Evolutionary conservation across 2,329 filamentous ascomycete genomes (phyloP), one percentile per base, ranked within the genome.

Genomic region (Geosmithia putterillii): DNA sequence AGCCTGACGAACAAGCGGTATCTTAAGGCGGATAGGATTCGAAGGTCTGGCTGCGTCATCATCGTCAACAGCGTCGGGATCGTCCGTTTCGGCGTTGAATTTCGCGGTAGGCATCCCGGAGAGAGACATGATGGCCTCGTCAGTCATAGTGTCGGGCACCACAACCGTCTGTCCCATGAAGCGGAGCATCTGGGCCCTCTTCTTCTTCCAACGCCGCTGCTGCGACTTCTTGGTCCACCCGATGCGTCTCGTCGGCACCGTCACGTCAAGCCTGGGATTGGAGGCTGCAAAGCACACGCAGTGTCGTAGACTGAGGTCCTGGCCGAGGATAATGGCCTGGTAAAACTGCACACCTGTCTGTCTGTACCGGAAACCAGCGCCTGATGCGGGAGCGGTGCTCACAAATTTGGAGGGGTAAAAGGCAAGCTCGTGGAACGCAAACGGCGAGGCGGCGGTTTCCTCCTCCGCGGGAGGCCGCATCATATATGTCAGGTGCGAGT

Each of bases 281-380:
- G 46, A 47, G 10, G 47, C 49, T 4, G 57, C 57, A 5, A 54
- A 51, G 39, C 55, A 59, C 43, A 58, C 61, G 44, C 62, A 64
- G 42, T 66, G 68, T 32, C 57, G 55, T 15, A 77, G 47, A 35
- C 63, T 60, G 35, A 73, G 55, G 45, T 73, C 59, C 20, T 58
- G 55, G 5, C 55, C 61, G 2, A 76, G 49, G 10, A 61, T 55
- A 42, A 61, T 64, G 14, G 72, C 48, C 46, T 76, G 71, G 43
- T 67, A 73, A 48, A 74, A 72, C 18, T 58, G 57, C 2, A 67
- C 52, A 3, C 55, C 56, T 20, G 59, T 48, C 3, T 57, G 48
- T 9, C 54, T 45, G 42, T 69, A 65, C 12, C 50, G 43, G 17
- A 50, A 50, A 14, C 61, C 61, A 2, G 50, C 45, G 1, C 56